phyloP scores from a whole-genome alignment of 2,329 filamentous ascomycete species.

The Exophiala xenobiotica region DNA sequence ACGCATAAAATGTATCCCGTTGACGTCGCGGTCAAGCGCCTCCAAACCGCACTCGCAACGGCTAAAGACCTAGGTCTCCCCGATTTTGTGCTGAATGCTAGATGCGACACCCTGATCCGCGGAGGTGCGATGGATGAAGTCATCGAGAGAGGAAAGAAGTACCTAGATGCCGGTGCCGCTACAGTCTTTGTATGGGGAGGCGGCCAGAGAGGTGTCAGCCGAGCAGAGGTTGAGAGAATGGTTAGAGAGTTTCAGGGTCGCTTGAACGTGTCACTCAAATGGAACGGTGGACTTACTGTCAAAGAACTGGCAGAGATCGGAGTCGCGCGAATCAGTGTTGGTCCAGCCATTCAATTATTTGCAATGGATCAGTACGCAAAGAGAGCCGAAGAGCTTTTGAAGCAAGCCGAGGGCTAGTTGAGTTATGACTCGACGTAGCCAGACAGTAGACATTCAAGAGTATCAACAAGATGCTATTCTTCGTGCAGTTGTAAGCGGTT shows the following conservation, averaged over 20 bases:
- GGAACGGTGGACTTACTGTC: slow-evolving; percentile 43
- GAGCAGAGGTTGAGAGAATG: slow-evolving; percentile 49
- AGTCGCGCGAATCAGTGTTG: slow-evolving; percentile 57
- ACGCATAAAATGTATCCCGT: slow-evolving; percentile 38
- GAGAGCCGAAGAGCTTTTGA: slow-evolving; percentile 7
- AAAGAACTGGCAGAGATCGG: slow-evolving; percentile 50
- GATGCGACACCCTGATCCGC: slow-evolving; percentile 53
- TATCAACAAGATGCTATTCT: too few relatives aligned
- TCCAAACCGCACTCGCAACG: slow-evolving; percentile 45
- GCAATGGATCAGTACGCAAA: slow-evolving; percentile 7
- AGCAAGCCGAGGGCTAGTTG: background rate
- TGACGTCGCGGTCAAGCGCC: slow-evolving; percentile 50
- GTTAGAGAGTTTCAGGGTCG: slow-evolving; percentile 51
- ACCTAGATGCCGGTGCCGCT: slow-evolving; percentile 57
- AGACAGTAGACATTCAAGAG: too few relatives aligned
- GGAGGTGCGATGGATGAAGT: slow-evolving; percentile 48
- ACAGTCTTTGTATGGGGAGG: slow-evolving; percentile 64
- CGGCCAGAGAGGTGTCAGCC: slow-evolving; percentile 43
- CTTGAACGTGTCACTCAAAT: slow-evolving; percentile 50
- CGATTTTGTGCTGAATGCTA: slow-evolving; percentile 59
- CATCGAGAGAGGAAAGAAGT: slow-evolving; percentile 56
- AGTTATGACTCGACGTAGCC: too few relatives aligned
- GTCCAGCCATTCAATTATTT: slow-evolving; percentile 39
- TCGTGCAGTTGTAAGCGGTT: too few relatives aligned
- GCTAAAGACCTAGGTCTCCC: slow-evolving; percentile 51